Percentiles rank a stretch among this genome's conserved stretches.
phyloP scores from a whole-genome alignment of 129 eudicot genomes.

The Escallonia rubra region DNA sequence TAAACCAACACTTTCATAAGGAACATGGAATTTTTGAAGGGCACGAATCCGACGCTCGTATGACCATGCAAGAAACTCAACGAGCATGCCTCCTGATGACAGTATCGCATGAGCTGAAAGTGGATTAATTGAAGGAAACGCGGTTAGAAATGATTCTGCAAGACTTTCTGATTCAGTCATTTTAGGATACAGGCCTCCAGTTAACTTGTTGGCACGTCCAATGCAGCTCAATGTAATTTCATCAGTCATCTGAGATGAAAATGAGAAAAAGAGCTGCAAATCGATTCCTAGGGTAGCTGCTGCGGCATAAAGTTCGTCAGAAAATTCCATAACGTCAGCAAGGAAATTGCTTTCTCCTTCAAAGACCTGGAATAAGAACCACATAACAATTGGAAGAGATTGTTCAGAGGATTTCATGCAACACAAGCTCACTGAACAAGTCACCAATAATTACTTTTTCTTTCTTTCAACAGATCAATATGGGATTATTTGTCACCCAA shows the following conservation, averaged over 20 bases:
- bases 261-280: slow-evolving; percentile 77
- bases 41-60: slow-evolving; percentile 44
- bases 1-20: slow-evolving; percentile 63
- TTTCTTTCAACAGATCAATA: no score
- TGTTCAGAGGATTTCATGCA: slow-evolving; percentile 5
- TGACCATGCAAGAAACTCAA: slow-evolving; percentile 63
- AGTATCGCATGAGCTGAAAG: slow-evolving; percentile 89
- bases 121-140: slow-evolving; percentile 88
- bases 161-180: slow-evolving; percentile 82
- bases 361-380: slow-evolving; percentile 54
- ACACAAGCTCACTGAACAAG: slow-evolving; percentile 1
- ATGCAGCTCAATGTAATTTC: slow-evolving; percentile 67
- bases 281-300: slow-evolving; percentile 78
- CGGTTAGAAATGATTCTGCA: slow-evolving; percentile 83
- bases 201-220: slow-evolving; percentile 33
- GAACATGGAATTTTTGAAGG: slow-evolving; percentile 53
- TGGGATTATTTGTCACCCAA: not conserved
- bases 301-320: slow-evolving; percentile 93
- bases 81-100: slow-evolving; percentile 54
- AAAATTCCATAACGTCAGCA: slow-evolving; percentile 73
- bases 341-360: slow-evolving; percentile 82
- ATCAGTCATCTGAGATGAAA: slow-evolving; percentile 63
- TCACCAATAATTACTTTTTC: no score
- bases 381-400: slow-evolving; percentile 6
- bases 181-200: slow-evolving; percentile 49